These are phyloP conservation scores for Globisporangium splendens DNA, from an alignment of 352 stramenopile species.

Conservation along the genomic window DNA sequence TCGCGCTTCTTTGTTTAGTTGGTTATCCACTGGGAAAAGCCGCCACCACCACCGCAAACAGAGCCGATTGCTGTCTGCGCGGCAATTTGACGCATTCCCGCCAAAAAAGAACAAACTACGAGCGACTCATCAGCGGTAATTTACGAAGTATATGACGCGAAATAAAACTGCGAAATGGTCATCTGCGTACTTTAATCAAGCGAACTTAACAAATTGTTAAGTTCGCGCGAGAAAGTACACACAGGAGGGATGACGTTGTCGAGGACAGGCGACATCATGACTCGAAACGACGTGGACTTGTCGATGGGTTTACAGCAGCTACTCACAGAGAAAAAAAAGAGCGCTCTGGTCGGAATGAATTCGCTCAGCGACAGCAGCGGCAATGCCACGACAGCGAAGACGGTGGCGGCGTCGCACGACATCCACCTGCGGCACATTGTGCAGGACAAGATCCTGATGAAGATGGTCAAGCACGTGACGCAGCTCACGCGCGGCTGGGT, in stretches of 20 bases:
- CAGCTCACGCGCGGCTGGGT: constrained; percentile 75
- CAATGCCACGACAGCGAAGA: background rate
- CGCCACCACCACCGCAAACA: no score
- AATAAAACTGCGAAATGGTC: background rate
- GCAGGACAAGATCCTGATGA: constrained; percentile 72
- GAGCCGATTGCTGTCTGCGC: no score
- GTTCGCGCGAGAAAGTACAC: no score
- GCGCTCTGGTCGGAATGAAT: no score
- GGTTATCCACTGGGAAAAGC: background rate
- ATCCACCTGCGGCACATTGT: constrained; percentile 77
- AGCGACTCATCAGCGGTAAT: no score
- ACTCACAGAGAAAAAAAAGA: background rate
- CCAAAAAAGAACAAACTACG: constrained; percentile 21
- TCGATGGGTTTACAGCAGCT: constrained; percentile 11
- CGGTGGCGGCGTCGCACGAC: constrained; percentile 44
- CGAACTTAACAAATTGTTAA: no score
- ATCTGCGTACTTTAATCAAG: no score
- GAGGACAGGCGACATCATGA: constrained; percentile 1
- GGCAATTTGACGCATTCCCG: constrained; percentile 15
- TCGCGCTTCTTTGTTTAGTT: constrained; percentile 14
- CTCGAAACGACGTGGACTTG: constrained; percentile 4
- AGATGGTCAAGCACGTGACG: constrained; percentile 84
- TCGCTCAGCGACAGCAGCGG: background rate
- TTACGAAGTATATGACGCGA: background rate
- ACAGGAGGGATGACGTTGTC: no score